These are phyloP conservation scores for Aspergillus glaucus DNA, from an alignment of 2,329 filamentous ascomycete genomes.

Conservation along the genomic window DNA sequence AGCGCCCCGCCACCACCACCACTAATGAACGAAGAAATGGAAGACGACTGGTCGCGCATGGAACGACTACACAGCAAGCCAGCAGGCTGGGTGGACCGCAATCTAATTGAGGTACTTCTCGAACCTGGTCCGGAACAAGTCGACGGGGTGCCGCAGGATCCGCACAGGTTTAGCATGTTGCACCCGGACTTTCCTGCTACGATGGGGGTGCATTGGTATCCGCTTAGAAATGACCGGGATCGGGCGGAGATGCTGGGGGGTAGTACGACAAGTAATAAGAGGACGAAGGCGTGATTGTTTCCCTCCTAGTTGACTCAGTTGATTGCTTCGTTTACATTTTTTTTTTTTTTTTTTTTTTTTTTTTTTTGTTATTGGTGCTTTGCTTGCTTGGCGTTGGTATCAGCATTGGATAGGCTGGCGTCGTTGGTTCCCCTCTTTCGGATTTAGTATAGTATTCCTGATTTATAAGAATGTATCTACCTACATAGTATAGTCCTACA, in stretches of 20 bases:
- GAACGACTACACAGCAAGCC: slow-evolving; percentile 34
- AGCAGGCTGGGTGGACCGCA: slow-evolving; percentile 36
- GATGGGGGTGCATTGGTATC: slow-evolving; percentile 39
- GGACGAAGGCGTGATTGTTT: not conserved
- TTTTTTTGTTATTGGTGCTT: too few relatives aligned
- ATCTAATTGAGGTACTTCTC: slow-evolving; percentile 34
- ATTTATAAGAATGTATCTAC: not conserved
- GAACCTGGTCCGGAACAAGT: slow-evolving; percentile 25
- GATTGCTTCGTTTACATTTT: not conserved
- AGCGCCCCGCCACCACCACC: slow-evolving; percentile 38
- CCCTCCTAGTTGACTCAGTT: not conserved
- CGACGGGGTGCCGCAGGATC: slow-evolving; percentile 26
- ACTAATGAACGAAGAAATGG: slow-evolving; percentile 42
- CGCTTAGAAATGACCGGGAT: slow-evolving; percentile 11
- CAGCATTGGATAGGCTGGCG: too few relatives aligned
- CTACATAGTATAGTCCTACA: too few relatives aligned
- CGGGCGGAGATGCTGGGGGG: slow-evolving; percentile 1
- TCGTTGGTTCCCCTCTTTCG: too few relatives aligned
- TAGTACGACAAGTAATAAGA: not conserved
- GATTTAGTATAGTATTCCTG: not conserved
- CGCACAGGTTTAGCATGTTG: slow-evolving; percentile 32
- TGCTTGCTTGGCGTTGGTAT: too few relatives aligned
- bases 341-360: too few relatives aligned
- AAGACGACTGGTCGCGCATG: slow-evolving; percentile 40
- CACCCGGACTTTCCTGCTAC: slow-evolving; percentile 41